Base-by-base conservation (phyloP, 768 basidiomycete genomes). In the Leccinum ochraceum region DNA sequence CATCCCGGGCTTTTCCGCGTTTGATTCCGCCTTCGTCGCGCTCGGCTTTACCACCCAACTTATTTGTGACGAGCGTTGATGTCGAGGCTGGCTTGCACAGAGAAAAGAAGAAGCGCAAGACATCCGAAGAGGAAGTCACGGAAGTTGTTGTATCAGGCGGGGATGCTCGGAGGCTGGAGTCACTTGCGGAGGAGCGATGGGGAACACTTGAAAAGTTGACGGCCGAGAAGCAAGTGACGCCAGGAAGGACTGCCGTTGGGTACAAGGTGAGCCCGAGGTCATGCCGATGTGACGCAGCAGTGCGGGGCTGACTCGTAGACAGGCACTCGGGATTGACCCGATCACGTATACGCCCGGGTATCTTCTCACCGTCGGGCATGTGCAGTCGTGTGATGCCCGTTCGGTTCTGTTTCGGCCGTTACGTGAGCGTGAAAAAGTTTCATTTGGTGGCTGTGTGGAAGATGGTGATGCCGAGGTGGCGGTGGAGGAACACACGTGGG, bases 1-100 rank as follows among this genome's bases (percentile, higher is more conserved):
- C 3, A 0, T 24, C 30, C 10, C 64, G 39, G 42, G 59, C 54
- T 3, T 63, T 60, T 5, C 74, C 78, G 7, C 79, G 76, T 1
- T 71, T 89, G 11, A 64, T 89, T 34, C 85, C 88, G 2, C 89
- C 89, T 1, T 90, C 89, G 4, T 82, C 86, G 66, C 81, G 83
- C 50, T 73, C 82, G 54, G 66, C 75, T 52, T 65, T 91, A 8
- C 89, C 89, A 1, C 66, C 76, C 4, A 85, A 87, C 55, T 69
- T 91, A 66, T 84, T 91, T 61, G 86, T 91, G 36, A 90, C 89
- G 3, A 86, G 84, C 63, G 78, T 90, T 2, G 87, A 91, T 61
- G 86, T 90, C 26, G 88, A 89, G 65, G 81, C 77, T 26, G 81
- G 77, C 1, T 10, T 60, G 57, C 56, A 61, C 20, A 63, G 66